Base-by-base conservation (phyloP, 257 asterid genomes). In the Nicotiana noctiflora region DNA sequence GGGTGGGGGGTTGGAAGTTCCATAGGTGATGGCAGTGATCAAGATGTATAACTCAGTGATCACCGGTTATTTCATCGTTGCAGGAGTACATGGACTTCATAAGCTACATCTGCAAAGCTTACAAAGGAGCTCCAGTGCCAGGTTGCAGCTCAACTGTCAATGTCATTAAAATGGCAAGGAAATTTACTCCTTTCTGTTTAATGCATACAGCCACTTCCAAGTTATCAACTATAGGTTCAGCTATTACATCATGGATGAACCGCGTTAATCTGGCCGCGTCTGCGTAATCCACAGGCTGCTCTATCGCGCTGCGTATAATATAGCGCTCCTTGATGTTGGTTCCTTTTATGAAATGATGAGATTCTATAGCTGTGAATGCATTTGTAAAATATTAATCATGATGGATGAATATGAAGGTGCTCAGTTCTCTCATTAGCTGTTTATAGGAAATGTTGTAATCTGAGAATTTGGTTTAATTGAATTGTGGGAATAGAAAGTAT, bases 31-130 rank as follows among this genome's bases (percentile, higher is more conserved):
- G 56, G 25, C 8, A 29, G 12, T 67, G 25, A 40, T 44, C 53
- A 51, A 8, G 77, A 34, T 14, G 53, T 37, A 8, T 40, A 67
- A 8, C 27, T 70, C 1, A 8, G 18, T 18, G 18, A 40, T 14
- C 14, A 34, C 23, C 9, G 53, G 77, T 40, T 44, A 6, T 51
- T 61, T 31, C 60, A 6, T 25, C 4, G 7, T 79, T 81, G 79
- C 88, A 88, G 91, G 89, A 86, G 49, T 88, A 88, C 52, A 27
- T 11, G 46, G 57, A 84, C 82, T 82, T 86, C 79, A 5, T 80
- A 49, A 75, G 81, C 80, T 88, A 70, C 88, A 70, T 88, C 80
- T 88, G 89, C 72, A 81, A 82, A 82, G 88, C 88, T 2, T 88
- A 86, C 83, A 56, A 66, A 57, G 91, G 91, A 81, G 31, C 85